phyloP scores from a whole-genome alignment of 164 flowering plant species.

The Echeveria elegans region DNA sequence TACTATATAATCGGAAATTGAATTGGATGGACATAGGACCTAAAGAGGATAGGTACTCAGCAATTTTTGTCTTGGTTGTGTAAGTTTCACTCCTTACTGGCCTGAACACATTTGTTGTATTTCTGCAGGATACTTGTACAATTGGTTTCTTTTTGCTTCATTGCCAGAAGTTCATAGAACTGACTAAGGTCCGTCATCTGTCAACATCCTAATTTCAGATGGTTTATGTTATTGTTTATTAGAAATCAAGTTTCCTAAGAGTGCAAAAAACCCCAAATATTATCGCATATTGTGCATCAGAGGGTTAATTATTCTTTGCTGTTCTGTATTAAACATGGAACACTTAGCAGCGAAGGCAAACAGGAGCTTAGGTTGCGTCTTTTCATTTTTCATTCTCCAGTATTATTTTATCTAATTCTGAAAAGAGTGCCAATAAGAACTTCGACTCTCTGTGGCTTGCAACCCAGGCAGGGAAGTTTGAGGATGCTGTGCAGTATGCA shows the following conservation, averaged over 20 bases:
- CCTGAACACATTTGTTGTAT: background rate
- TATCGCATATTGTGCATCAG: background rate
- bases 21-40: background rate
- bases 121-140: constrained; percentile 75
- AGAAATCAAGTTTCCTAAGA: background rate
- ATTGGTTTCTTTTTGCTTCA: constrained; percentile 77
- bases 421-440: background rate
- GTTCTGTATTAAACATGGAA: background rate
- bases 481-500: constrained; percentile 72
- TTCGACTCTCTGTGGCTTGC: background rate
- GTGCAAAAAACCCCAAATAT: no score
- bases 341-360: background rate
- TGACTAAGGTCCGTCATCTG: constrained; percentile 66
- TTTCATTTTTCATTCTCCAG: no score
- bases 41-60: background rate
- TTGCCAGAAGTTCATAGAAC: constrained; percentile 88
- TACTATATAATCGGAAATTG: background rate
- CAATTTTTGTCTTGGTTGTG: background rate
- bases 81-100: background rate
- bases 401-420: background rate
- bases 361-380: background rate
- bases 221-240: background rate
- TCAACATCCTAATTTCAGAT: constrained; percentile 2
- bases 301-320: background rate
- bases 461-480: constrained; percentile 66